Percentiles rank a stretch among this genome's conserved stretches.
These are phyloP conservation scores for Neofusicoccum cordaticola DNA, from an alignment of 2,329 filamentous ascomycete genomes.

Conservation along the genomic window DNA sequence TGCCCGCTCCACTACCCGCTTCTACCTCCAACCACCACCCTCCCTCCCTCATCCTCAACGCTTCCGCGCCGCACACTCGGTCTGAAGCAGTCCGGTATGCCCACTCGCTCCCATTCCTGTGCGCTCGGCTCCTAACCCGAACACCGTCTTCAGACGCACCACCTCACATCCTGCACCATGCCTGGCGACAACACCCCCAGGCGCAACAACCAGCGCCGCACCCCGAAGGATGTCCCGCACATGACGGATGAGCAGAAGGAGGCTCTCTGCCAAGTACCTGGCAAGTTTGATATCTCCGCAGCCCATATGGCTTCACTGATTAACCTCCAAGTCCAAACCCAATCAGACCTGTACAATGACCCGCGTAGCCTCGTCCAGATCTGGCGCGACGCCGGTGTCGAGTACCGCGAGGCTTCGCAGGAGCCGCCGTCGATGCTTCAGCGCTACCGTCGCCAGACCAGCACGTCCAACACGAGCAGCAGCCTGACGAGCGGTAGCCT, in stretches of 20 bases:
- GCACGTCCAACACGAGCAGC: not conserved
- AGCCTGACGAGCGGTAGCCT: too few relatives aligned
- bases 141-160: too few relatives aligned
- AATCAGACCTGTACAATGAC: constrained; percentile 2
- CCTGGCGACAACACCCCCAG: not conserved
- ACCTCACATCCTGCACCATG: too few relatives aligned
- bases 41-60: too few relatives aligned
- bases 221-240: not conserved
- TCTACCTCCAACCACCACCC: too few relatives aligned
- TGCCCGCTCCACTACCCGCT: too few relatives aligned
- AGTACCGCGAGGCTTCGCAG: not conserved
- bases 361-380: constrained; percentile 10
- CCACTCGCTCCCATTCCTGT: too few relatives aligned
- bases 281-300: not conserved
- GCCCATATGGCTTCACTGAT: not conserved
- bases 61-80: too few relatives aligned
- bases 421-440: not conserved
- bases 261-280: not conserved
- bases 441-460: not conserved
- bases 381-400: not conserved
- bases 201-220: not conserved
- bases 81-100: too few relatives aligned
- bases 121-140: too few relatives aligned
- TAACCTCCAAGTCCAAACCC: not conserved
- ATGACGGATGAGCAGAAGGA: constrained; percentile 1